Percentiles rank a stretch among this genome's conserved stretches.
phyloP scores from a whole-genome alignment of 805 yeast genomes.

The Yarrowia sp. region DNA sequence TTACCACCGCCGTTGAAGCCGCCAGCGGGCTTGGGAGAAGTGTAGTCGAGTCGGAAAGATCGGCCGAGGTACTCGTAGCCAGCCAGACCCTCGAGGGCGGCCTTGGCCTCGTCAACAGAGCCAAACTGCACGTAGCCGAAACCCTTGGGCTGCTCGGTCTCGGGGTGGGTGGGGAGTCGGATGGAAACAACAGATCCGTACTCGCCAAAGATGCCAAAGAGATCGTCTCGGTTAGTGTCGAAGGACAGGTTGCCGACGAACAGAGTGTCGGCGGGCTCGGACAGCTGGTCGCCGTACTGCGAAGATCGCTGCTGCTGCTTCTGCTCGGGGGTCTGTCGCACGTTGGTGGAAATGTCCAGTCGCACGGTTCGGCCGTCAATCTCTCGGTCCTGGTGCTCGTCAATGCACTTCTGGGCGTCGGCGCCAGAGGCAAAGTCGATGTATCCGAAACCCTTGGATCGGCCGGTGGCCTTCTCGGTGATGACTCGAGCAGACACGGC shows the following conservation, averaged over 20 bases:
- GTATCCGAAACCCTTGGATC: constrained; percentile 93
- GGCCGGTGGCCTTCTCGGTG: constrained; percentile 88
- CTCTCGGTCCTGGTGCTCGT: constrained; percentile 88
- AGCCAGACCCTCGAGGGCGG: constrained; percentile 83
- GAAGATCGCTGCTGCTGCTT: constrained; percentile 79
- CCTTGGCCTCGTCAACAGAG: constrained; percentile 85
- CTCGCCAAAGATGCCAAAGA: constrained; percentile 74
- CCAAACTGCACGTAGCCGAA: constrained; percentile 96
- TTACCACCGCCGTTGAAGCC: constrained; percentile 22
- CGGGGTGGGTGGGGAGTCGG: constrained; percentile 98
- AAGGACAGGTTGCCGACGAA: constrained; percentile 96
- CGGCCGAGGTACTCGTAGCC: constrained; percentile 91
- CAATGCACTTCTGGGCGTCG: constrained; percentile 84
- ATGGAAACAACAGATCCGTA: constrained; percentile 86
- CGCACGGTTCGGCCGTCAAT: constrained; percentile 97
- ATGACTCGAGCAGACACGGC: constrained; percentile 95
- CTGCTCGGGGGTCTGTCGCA: constrained; percentile 59
- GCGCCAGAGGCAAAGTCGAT: constrained; percentile 86
- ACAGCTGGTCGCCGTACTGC: constrained; percentile 87
- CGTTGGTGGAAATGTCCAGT: constrained; percentile 87
- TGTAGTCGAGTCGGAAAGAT: constrained; percentile 92
- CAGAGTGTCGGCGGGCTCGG: constrained; percentile 93
- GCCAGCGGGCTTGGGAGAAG: constrained; percentile 74
- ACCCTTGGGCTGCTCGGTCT: constrained; percentile 98
- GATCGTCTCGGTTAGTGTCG: constrained; percentile 80